These are phyloP conservation scores for Fulvia fulva DNA, from an alignment of 2,329 filamentous ascomycete species.

Conservation along the genomic window DNA sequence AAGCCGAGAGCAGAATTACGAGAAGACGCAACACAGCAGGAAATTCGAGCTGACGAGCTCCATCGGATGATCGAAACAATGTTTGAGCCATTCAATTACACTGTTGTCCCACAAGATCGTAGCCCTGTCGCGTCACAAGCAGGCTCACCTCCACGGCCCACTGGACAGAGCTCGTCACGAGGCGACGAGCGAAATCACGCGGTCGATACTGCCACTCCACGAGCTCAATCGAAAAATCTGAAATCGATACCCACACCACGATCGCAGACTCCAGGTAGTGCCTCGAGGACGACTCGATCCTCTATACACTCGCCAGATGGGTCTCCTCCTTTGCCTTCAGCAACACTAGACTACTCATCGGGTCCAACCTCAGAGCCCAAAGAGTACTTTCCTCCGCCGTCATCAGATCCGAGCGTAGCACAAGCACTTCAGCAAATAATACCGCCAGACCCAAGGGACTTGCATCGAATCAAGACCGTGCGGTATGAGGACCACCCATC, in stretches of 20 bases:
- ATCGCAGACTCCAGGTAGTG: slow-evolving; percentile 38
- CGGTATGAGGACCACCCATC: slow-evolving; percentile 28
- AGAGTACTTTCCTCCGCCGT: slow-evolving; percentile 28
- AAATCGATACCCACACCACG: slow-evolving; percentile 29
- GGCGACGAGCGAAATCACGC: slow-evolving; percentile 13
- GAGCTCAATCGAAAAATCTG: slow-evolving; percentile 3
- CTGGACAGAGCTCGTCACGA: slow-evolving; percentile 8
- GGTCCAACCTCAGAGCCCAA: slow-evolving; percentile 15
- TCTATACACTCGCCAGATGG: slow-evolving; percentile 47
- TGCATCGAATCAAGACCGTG: slow-evolving; percentile 23
- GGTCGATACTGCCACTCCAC: background rate
- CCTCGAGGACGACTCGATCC: slow-evolving; percentile 38
- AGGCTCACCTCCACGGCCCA: slow-evolving; percentile 7
- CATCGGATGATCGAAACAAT: slow-evolving; percentile 91
- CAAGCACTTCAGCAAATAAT: slow-evolving; percentile 4
- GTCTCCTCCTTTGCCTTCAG: slow-evolving; percentile 41
- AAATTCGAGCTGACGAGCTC: slow-evolving; percentile 90
- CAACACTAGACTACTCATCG: slow-evolving; percentile 16
- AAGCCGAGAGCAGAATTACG: slow-evolving; percentile 89
- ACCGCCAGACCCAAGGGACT: slow-evolving; percentile 9
- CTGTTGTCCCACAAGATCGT: slow-evolving; percentile 71
- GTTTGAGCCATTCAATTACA: slow-evolving; percentile 95
- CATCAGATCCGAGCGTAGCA: slow-evolving; percentile 12
- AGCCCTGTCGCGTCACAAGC: slow-evolving; percentile 16
- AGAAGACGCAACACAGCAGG: slow-evolving; percentile 90